Evolutionary conservation across 306 rosid genomes (phyloP), one percentile per base, ranked within the genome.

Genomic region (Citrullus mucosospermus): DNA sequence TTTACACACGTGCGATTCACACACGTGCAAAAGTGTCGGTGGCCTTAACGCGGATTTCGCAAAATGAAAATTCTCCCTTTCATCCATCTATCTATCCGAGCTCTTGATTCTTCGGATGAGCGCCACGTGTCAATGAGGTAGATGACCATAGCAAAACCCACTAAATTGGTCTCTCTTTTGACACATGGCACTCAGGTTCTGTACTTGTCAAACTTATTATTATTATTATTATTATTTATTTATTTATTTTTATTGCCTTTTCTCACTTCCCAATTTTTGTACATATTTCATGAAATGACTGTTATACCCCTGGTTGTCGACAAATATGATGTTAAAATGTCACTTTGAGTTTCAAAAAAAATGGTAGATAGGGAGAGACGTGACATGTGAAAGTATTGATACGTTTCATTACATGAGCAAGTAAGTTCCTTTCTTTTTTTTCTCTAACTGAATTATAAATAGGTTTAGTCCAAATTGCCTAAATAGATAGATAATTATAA

Each of bases 1-100:
- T 20, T 14, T 0, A 22, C 39, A 12, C 77, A 71, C 76, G 76
- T 71, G 76, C n/a, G 0, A 25, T 8, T 72, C 78, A 51, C 78
- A 50, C 77, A 53, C 78, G 78, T 74, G 62, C 11, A 9, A 9
- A 54, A 53, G 62, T 74, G 78, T 74, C 78, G 78, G 78, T 74
- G 46, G 62, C 48, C 36, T 41, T 16, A 5, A 17, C 28, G 10
- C 48, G 8, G 6, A 17, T 34, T 36, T 8, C 12, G 15, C 70
- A 16, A 1, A 63, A 59, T 2, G 15, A 32, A 32, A 36, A 16
- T 63, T 36, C 22, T 63, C 41, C 41, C 25, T 18, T 25, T 1
- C 28, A 25, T 25, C 61, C 70, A 6, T 36, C 48, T 48, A 46
- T 1, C 28, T 25, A 25, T 10, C 46, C 25, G 15, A 38, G 3